Percentiles rank a stretch among this genome's conserved stretches.
Evolutionary conservation across 306 rosid genomes (phyloP).

Genomic region (Trifolium dubium): DNA sequence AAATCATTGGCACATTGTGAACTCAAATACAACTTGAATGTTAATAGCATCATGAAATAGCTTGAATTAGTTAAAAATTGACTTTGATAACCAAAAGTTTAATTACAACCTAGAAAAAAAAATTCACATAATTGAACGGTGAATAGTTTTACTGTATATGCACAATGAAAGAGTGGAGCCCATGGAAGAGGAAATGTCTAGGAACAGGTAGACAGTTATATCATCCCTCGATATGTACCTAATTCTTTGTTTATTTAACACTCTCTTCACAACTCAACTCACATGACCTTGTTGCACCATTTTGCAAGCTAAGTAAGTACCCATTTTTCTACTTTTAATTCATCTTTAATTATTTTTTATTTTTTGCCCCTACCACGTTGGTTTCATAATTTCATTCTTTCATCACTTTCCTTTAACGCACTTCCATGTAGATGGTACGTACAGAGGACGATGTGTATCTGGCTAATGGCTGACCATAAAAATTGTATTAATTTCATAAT

Average conservation of each 20-base stretch:
- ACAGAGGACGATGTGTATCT: constrained; percentile 50
- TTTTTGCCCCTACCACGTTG: constrained; percentile 38
- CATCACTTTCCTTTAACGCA: constrained; percentile 48
- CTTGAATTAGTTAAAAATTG: constrained; percentile 33
- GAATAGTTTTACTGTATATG: constrained; percentile 19
- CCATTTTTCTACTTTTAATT: constrained; percentile 26
- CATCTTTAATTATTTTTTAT: background rate
- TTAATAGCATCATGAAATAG: background rate
- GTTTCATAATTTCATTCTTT: constrained; percentile 46
- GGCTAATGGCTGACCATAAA: background rate
- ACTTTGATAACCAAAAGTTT: constrained; percentile 27
- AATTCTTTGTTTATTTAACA: constrained; percentile 56
- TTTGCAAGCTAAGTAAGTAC: constrained; percentile 51
- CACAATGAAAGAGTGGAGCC: constrained; percentile 54
- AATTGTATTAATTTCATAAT: constrained; percentile 27
- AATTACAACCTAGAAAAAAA: constrained; percentile 29
- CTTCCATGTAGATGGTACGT: constrained; percentile 56
- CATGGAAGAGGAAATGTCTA: constrained; percentile 69
- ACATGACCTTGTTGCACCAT: constrained; percentile 60
- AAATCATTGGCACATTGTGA: too few species aligned
- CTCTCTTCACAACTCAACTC: constrained; percentile 53
- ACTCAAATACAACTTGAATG: background rate
- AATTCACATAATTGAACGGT: constrained; percentile 23
- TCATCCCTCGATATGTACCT: constrained; percentile 55
- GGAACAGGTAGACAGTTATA: constrained; percentile 74